Evolutionary conservation across 2,329 filamentous ascomycete genomes (phyloP), one percentile per base, ranked within the genome.

Genomic region (Oidium heveae): DNA sequence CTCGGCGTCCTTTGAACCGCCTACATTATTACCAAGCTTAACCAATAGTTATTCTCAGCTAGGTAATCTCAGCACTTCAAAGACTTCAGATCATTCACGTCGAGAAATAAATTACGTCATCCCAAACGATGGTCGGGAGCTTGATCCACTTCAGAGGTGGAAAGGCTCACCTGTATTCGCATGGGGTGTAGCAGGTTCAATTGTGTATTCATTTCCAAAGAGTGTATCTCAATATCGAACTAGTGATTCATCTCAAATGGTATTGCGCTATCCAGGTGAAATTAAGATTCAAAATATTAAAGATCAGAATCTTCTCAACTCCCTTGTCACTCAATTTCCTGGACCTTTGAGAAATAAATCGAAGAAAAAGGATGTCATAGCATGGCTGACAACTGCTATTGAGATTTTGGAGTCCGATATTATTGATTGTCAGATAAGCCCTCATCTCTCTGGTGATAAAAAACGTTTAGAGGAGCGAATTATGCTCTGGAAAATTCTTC

Each of bases 281-380:
- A 77, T 95, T 24, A 86, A 80, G 61, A 70, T 89, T n/a, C 75
- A 79, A 58, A 82, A 76, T 60, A 74, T 85, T 58, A 91, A 83
- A 64, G 79, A 87, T 46, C 71, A 86, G 33, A 70, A 85, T 47
- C 79, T 84, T 4, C 70, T 87, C 9, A 71, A 77, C 24, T 86
- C 91, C 36, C 75, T 80, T 2, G 70, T 91, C 52, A 74, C 78
- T 18, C 86, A 81, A 60, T 96, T 96, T 63, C 91, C 91, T 0
- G 91, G 91, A 0, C 91, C 93, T 2, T 70, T 98, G 32, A 87
- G 83, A 66, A 76, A 80, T 43, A 96, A 95, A 65, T 79, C 81
- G 1, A 96, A 94, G 72, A 98, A 98, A 73, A 98, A 96, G 70
- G 89, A 98, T 55, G 76, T 86, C 0, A 61, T 88, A 46, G 68